Base-by-base conservation (phyloP, 306 rosid species). In the Mimosa pudica region DNA sequence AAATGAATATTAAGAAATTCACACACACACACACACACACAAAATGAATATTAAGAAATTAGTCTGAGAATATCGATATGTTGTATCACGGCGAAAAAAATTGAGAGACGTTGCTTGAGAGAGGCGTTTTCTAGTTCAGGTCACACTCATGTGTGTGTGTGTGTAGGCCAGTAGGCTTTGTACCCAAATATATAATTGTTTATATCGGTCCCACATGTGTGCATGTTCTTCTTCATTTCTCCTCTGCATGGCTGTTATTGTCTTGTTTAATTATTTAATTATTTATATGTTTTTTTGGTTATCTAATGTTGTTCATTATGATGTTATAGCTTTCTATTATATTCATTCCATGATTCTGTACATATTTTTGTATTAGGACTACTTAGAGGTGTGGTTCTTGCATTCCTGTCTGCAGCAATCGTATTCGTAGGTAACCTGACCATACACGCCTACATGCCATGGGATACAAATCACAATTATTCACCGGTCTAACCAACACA, bases 71-170 rank as follows among this genome's bases (percentile, higher is more conserved):
- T 38, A 38, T 2, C 42, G 42, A 38, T 38, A 38, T 38, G 42
- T 2, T 38, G 42, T 38, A 38, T 38, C 42, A 38, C 4, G 5
- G 42, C 5, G 12, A 47, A 47, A 10, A 8, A 47, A 47, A 10
- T 10, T 47, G 3, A 10, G 16, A 11, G 52, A 8, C 14, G 16
- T 51, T 51, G 1, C 1, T 3, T 49, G 52, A 51, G 62, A 55
- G 61, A 55, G 62, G 62, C 18, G 62, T n/a, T 55, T 55, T n/a
- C 62, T 55, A 17, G 62, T 18, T 55, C 62, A 55, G 62, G 62
- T n/a, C 30, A n/a, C 8, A 52, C 20, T 14, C 60, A 24, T 24
- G 30, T 24, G 30, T 14, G 8, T 38, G 42, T 38, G 42, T 38
- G 42, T 38, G 42, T 38, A 38, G 30, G 30, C 30, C 30, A 24